Conservation (phyloP, 305 asterid species). For the Fraxinus ornus region DNA sequence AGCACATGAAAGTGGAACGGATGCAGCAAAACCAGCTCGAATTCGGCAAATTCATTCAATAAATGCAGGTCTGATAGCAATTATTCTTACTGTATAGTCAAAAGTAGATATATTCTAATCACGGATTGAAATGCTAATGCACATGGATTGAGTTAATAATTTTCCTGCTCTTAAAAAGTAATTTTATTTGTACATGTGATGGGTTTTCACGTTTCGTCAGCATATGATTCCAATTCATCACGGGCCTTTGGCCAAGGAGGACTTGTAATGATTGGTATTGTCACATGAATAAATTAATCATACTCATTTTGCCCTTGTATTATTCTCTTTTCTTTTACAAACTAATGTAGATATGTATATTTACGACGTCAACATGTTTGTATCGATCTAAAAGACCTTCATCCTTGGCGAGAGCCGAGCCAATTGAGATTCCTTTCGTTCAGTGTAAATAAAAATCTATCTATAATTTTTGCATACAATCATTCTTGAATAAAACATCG, state of each 20-base stretch:
- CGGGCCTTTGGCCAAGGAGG: background rate
- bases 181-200: background rate
- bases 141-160: background rate
- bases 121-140: background rate
- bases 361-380: background rate
- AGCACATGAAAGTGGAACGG: background rate
- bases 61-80: background rate
- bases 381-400: background rate
- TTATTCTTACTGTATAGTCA: background rate
- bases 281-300: constrained; percentile 16
- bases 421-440: background rate
- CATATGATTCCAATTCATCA: background rate
- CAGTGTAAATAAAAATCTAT: background rate
- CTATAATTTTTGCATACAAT: background rate
- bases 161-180: background rate
- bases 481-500: background rate
- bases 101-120: background rate
- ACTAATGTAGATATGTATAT: too few species aligned
- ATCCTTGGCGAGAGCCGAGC: background rate
- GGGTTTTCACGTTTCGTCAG: background rate
- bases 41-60: background rate
- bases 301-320: constrained; percentile 7
- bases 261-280: constrained; percentile 2
- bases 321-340: background rate
- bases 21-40: background rate